These are phyloP conservation scores for Fragaria nilgerrensis DNA, from an alignment of 306 rosid species.

Conservation along the genomic window DNA sequence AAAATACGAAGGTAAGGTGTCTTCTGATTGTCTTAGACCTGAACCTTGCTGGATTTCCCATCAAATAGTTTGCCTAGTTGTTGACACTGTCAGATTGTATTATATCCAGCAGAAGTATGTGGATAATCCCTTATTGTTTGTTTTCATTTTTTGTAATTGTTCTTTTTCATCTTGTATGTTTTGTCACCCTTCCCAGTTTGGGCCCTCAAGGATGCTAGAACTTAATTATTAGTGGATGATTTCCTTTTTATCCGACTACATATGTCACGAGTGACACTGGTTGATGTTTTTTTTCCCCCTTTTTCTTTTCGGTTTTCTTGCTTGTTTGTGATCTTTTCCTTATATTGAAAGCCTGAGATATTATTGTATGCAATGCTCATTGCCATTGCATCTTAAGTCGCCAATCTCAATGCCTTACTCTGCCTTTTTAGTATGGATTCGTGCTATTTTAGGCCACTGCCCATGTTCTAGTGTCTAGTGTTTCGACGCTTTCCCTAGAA, in stretches of 20 bases:
- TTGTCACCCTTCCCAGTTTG: conserved; percentile 17
- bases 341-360: neutral
- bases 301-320: neutral
- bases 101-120: conserved; percentile 50
- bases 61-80: conserved; percentile 47
- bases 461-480: neutral
- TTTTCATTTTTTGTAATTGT: neutral
- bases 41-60: conserved; percentile 49
- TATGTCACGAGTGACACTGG: neutral
- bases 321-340: neutral
- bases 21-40: conserved; percentile 42
- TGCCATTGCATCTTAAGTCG: no score
- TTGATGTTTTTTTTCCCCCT: neutral
- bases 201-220: conserved; percentile 38
- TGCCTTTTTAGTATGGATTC: neutral
- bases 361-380: neutral
- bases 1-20: conserved; percentile 52
- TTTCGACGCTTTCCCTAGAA: neutral
- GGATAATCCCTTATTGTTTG: conserved; percentile 37
- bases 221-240: conserved; percentile 40
- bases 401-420: neutral
- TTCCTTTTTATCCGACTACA: neutral
- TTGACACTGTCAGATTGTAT: conserved; percentile 40
- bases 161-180: conserved; percentile 3
- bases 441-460: neutral